Evolutionary conservation across 2,329 filamentous ascomycete species (phyloP).

Genomic region (Ophiostoma populinum): DNA sequence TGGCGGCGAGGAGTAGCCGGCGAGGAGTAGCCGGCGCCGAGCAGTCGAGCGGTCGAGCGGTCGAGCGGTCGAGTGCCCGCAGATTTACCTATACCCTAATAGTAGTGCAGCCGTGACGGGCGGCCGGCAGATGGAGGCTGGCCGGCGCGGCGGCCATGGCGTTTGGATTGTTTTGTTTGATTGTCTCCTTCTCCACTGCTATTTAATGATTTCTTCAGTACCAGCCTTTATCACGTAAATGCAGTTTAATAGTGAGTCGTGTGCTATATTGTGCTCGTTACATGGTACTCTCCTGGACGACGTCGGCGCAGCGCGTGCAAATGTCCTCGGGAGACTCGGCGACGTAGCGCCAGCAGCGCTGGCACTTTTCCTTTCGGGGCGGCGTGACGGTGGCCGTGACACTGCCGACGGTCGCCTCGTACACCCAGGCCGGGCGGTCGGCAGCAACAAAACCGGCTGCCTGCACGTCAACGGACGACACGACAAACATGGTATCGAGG

Average conservation of each 20-base stretch:
- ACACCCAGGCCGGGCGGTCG: constrained; percentile 21
- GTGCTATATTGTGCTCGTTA: too few species aligned
- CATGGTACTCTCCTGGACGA: constrained; percentile 32
- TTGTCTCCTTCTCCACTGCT: not conserved
- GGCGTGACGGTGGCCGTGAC: constrained; percentile 28
- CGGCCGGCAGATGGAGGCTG: too few species aligned
- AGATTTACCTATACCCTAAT: too few species aligned
- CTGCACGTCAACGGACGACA: constrained; percentile 43
- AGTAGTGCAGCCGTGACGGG: too few species aligned
- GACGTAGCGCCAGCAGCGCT: constrained; percentile 76
- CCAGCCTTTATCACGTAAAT: not conserved
- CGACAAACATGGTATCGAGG: constrained; percentile 49
- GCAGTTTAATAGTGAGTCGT: too few species aligned
- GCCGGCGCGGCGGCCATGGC: too few species aligned
- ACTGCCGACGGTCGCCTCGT: constrained; percentile 25
- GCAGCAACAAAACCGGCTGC: constrained; percentile 22
- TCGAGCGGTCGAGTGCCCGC: too few species aligned
- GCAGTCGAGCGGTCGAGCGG: too few species aligned
- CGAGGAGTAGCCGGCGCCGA: too few species aligned
- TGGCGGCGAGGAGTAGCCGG: constrained; percentile 33
- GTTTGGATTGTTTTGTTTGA: not conserved
- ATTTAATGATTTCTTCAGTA: not conserved
- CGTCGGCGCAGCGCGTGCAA: constrained; percentile 56
- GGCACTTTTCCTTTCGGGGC: constrained; percentile 51
- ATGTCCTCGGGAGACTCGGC: constrained; percentile 47